A percentile compares a stretch with the other conserved stretches of the same genome.
Conservation (phyloP, 2,329 filamentous ascomycete genomes). For the Fusarium heterosporum region DNA sequence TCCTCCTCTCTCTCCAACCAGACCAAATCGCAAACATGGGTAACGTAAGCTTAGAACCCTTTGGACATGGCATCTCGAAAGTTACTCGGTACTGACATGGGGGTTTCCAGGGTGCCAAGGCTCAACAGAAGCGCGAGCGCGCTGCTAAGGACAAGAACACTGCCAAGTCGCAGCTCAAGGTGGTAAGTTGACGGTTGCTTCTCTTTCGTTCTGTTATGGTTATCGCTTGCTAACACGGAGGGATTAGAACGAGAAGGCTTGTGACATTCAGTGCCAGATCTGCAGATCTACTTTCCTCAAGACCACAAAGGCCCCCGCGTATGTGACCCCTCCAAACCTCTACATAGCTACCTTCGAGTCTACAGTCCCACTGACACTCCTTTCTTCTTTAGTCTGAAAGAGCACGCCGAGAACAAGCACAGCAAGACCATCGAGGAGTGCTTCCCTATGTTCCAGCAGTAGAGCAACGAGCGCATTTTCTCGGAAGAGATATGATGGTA, state of each 20-base stretch:
- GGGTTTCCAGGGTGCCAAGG: slow-evolving; percentile 68
- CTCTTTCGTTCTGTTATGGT: neutral
- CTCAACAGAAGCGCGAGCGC: slow-evolving; percentile 78
- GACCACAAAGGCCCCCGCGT: slow-evolving; percentile 79
- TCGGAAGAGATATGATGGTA: slow-evolving; percentile 6
- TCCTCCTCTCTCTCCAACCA: slow-evolving; percentile 11
- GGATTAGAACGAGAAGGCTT: slow-evolving; percentile 75
- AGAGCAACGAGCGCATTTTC: slow-evolving; percentile 3
- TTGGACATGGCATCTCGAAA: neutral
- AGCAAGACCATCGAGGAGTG: slow-evolving; percentile 77
- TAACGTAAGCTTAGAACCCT: slow-evolving; percentile 48
- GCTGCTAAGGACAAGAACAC: slow-evolving; percentile 69
- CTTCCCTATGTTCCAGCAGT: slow-evolving; percentile 66
- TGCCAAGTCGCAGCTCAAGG: slow-evolving; percentile 76
- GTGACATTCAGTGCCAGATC: slow-evolving; percentile 79
- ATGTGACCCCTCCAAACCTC: slow-evolving; percentile 49
- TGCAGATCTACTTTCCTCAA: slow-evolving; percentile 85
- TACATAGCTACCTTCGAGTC: neutral
- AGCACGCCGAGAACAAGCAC: slow-evolving; percentile 83
- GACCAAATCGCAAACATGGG: slow-evolving; percentile 48
- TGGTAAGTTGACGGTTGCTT: slow-evolving; percentile 59
- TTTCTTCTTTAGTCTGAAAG: slow-evolving; percentile 65
- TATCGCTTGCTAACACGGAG: slow-evolving; percentile 29
- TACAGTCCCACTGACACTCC: slow-evolving; percentile 22
- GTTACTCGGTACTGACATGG: slow-evolving; percentile 35